Percentiles rank a stretch among this genome's conserved stretches.
These are phyloP conservation scores for Ogataea kodamae DNA, from an alignment of 805 yeast genomes.

Conservation along the genomic window DNA sequence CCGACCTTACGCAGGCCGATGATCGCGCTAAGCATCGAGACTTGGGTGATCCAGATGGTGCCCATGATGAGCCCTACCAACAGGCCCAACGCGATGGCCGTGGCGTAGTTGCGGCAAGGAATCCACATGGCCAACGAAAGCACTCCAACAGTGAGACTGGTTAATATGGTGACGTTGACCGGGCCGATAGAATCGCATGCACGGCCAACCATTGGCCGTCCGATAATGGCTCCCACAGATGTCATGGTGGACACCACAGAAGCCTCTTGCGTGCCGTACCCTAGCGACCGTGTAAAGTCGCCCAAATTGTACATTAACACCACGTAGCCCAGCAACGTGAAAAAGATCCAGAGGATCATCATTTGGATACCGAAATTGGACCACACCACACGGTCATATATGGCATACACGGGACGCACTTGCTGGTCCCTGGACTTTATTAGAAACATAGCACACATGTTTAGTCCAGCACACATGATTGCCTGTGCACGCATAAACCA, in stretches of 20 bases:
- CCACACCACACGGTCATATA: slow-evolving; percentile 42
- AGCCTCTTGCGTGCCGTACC: slow-evolving; percentile 52
- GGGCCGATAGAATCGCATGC: slow-evolving; percentile 52
- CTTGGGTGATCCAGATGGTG: slow-evolving; percentile 51
- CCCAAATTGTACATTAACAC: slow-evolving; percentile 55
- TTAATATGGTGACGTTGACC: slow-evolving; percentile 40
- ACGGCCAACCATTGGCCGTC: slow-evolving; percentile 55
- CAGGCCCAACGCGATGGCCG: slow-evolving; percentile 51
- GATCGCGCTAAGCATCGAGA: slow-evolving; percentile 49
- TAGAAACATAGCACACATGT: slow-evolving; percentile 33
- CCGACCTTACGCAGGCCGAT: slow-evolving; percentile 53
- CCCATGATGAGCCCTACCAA: slow-evolving; percentile 60
- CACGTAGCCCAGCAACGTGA: slow-evolving; percentile 59
- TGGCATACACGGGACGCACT: slow-evolving; percentile 34
- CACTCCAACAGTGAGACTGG: slow-evolving; percentile 38
- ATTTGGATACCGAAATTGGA: slow-evolving; percentile 34
- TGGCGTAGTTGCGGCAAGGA: slow-evolving; percentile 55
- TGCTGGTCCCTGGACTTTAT: slow-evolving; percentile 37
- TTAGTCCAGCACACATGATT: slow-evolving; percentile 37
- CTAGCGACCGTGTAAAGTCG: slow-evolving; percentile 57
- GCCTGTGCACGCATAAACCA: slow-evolving; percentile 54
- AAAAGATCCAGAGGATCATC: slow-evolving; percentile 38
- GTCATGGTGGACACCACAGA: slow-evolving; percentile 58
- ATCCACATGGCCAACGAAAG: slow-evolving; percentile 51
- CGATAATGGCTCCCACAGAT: slow-evolving; percentile 51